Base-by-base conservation (phyloP, 257 asterid species). In the Prunella vulgaris region DNA sequence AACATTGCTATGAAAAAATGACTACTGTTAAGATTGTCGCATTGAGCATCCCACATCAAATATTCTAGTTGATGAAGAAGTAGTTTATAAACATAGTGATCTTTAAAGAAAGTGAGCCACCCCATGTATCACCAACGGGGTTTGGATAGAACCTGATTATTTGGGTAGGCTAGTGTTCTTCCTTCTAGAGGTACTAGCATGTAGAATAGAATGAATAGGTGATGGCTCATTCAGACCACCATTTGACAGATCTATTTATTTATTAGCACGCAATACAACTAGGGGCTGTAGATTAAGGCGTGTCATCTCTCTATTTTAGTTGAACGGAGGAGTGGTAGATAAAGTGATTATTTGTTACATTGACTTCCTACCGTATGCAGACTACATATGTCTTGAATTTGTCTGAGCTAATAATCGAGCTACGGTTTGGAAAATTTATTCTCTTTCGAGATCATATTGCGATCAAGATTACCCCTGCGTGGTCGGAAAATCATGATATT, bases 351-450 rank as follows among this genome's bases (percentile, higher is more conserved):
- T 35, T 7, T 35, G 1, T 35, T 70, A 24, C 24, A 17, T 52
- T 75, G 65, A 53, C 74, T 69, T 75, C 17, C n/a, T 74, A 24
- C 51, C 33, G 35, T 20, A 42, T 59, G 46, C 15, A 54, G 30
- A 10, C 32, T 12, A 10, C 10, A 17, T 18, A 15, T 15, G 24
- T 49, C 5, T 5, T 49, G 56, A 49, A 15, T n/a, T 49, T 49
- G 56, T 3, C 38, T 33, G 38, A 33, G 10, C 38, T 33, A 30
- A 4, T 30, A 30, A 30, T 30, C 52, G n/a, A 53, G 21, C 17
- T 12, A 2, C 21, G 2, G 14, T 10, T 58, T 6, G 35, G n/a
- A n/a, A 1, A 4, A 38, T 38, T 38, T 38, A 38, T 10, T 10
- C 14, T 38, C 46, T 38, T 38, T 38, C 10, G 14, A 38, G 46